Evolutionary conservation across 306 rosid species (phyloP).

Genomic region (Aeschynomene evenia): DNA sequence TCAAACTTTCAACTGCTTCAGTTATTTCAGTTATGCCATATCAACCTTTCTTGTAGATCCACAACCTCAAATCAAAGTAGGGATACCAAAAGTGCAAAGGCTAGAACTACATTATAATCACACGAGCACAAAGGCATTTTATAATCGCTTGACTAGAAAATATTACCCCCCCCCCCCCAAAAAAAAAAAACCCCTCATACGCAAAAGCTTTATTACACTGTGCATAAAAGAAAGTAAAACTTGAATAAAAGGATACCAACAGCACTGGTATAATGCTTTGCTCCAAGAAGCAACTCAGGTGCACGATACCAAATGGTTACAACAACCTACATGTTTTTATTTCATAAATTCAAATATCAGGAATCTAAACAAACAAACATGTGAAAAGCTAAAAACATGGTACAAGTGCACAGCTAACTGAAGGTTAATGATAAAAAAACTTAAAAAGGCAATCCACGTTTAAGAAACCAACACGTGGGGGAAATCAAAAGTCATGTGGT

Average conservation of each 20-base stretch:
- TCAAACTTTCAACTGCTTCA: slow-evolving; percentile 1
- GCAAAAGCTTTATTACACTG: not conserved
- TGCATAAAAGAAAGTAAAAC: slow-evolving; percentile 6
- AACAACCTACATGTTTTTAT: slow-evolving; percentile 68
- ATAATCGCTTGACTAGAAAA: slow-evolving; percentile 20
- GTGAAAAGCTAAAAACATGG: not conserved
- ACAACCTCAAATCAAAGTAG: slow-evolving; percentile 14
- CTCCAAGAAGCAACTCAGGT: slow-evolving; percentile 98
- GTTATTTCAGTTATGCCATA: not conserved
- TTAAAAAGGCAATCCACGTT: slow-evolving; percentile 5
- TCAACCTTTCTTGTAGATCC: slow-evolving; percentile 26
- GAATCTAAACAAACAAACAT: slow-evolving; percentile 24
- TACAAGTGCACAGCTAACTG: slow-evolving; percentile 11
- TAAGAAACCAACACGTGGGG: slow-evolving; percentile 11
- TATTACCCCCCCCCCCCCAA: not conserved
- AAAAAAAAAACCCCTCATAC: not conserved
- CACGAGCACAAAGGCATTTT: not conserved
- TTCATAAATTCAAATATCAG: slow-evolving; percentile 24
- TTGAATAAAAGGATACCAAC: slow-evolving; percentile 70
- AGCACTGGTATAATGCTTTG: slow-evolving; percentile 98
- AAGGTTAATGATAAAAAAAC: not conserved
- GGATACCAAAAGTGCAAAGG: slow-evolving; percentile 13
- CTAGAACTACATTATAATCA: not conserved
- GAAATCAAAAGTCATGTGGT: slow-evolving; percentile 5
- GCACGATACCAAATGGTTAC: slow-evolving; percentile 99